Evolutionary conservation across 2,329 filamentous ascomycete genomes (phyloP).

Genomic region (Daldinia sp.): DNA sequence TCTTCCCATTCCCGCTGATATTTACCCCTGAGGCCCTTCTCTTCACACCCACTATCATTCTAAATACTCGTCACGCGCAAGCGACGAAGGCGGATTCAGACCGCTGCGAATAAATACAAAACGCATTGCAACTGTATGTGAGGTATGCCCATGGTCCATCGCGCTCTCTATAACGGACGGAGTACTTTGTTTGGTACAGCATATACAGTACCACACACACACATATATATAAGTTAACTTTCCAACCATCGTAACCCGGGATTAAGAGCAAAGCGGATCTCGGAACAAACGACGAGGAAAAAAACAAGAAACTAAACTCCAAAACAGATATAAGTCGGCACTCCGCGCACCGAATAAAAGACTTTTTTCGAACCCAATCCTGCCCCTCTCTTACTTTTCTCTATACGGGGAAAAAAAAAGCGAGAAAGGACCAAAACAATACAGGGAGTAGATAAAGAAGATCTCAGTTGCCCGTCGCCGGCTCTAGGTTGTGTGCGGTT

Average conservation of each 20-base stretch:
- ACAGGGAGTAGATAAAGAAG: neutral
- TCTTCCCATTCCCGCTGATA: no score
- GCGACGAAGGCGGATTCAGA: slow-evolving; percentile 6
- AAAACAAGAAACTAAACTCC: neutral
- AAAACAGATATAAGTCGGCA: slow-evolving; percentile 4
- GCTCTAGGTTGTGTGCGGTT: slow-evolving; percentile 16
- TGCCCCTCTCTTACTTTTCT: slow-evolving; percentile 20
- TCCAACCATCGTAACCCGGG: slow-evolving; percentile 12
- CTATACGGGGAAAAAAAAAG: slow-evolving; percentile 6
- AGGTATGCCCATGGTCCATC: neutral
- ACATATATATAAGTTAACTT: slow-evolving; percentile 5
- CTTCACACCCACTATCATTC: slow-evolving; percentile 7
- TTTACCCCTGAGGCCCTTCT: slow-evolving; percentile 13
- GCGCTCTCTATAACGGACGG: neutral
- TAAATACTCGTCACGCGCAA: slow-evolving; percentile 10
- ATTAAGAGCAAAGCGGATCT: neutral
- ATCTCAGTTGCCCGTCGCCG: slow-evolving; percentile 31
- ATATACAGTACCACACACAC: slow-evolving; percentile 17
- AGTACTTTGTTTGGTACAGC: slow-evolving; percentile 14
- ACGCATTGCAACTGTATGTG: neutral
- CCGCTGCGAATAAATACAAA: slow-evolving; percentile 16
- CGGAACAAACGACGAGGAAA: neutral
- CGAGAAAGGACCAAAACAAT: slow-evolving; percentile 8
- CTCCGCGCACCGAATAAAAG: slow-evolving; percentile 30
- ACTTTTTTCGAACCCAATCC: slow-evolving; percentile 28